These are phyloP conservation scores for Aleurites moluccanus DNA, from an alignment of 441 rosid species.

Conservation along the genomic window DNA sequence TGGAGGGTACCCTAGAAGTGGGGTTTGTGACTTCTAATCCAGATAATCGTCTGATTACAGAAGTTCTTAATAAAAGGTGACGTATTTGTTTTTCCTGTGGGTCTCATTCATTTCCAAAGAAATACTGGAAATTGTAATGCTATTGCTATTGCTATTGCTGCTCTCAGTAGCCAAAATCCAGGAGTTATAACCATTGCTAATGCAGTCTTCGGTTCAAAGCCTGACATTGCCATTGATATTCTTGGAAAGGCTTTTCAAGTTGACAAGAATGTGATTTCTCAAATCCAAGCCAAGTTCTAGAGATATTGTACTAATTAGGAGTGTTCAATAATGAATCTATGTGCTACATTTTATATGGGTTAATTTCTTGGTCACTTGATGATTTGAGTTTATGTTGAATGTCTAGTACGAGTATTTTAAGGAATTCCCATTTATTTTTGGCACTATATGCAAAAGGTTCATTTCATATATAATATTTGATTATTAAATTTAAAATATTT, in stretches of 20 bases:
- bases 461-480: too few relatives aligned
- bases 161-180: conserved; percentile 41
- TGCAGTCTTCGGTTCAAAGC: conserved; percentile 33
- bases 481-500: too few relatives aligned
- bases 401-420: too few relatives aligned
- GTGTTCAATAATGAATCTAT: too few relatives aligned
- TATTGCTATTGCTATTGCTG: conserved; percentile 32
- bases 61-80: conserved; percentile 32
- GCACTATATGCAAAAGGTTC: too few relatives aligned
- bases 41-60: conserved; percentile 28
- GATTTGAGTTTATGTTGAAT: too few relatives aligned
- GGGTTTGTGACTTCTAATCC: conserved; percentile 37
- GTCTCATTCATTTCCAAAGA: conserved; percentile 37
- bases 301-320: too few relatives aligned
- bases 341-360: too few relatives aligned
- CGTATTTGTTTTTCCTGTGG: conserved; percentile 42
- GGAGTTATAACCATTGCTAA: conserved; percentile 29
- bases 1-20: conserved; percentile 32
- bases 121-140: conserved; percentile 18
- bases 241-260: conserved; percentile 33
- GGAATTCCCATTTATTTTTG: too few relatives aligned
- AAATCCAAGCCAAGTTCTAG: conserved; percentile 26
- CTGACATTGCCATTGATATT: conserved; percentile 18
- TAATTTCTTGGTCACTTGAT: too few relatives aligned
- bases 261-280: conserved; percentile 12